A percentile compares a stretch with the other conserved stretches of the same genome.
Conservation (phyloP, 129 eudicot species). For the Saposhnikovia divaricata region DNA sequence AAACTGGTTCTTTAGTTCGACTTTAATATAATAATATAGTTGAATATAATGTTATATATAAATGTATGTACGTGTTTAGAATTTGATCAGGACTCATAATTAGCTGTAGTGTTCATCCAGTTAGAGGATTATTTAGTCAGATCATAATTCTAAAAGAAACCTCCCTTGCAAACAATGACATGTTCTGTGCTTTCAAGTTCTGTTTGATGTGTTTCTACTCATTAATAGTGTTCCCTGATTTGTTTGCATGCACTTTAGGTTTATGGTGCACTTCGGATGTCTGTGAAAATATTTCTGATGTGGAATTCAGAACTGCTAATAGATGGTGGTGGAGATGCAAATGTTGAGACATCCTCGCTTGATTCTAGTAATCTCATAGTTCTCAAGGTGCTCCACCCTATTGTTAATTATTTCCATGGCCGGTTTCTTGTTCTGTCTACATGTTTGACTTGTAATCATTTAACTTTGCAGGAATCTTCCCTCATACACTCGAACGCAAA, state of each 20-base stretch:
- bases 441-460: conserved; percentile 16
- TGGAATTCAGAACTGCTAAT: conserved; percentile 80
- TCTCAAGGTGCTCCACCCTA: conserved; percentile 55
- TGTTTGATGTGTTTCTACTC: background rate
- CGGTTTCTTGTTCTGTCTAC: background rate
- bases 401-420: conserved; percentile 6
- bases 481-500: conserved; percentile 85
- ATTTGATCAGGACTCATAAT: too few relatives aligned
- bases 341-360: conserved; percentile 82
- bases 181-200: background rate
- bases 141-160: background rate
- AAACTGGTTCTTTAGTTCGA: too few relatives aligned
- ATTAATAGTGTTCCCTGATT: background rate
- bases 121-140: background rate
- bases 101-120: too few relatives aligned
- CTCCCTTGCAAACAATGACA: background rate
- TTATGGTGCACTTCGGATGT: conserved; percentile 97
- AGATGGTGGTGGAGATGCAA: conserved; percentile 84
- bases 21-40: too few relatives aligned
- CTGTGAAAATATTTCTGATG: conserved; percentile 97
- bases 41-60: too few relatives aligned
- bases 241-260: conserved; percentile 42
- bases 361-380: conserved; percentile 98
- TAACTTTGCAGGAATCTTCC: conserved; percentile 64
- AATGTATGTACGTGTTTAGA: too few relatives aligned